Conservation (phyloP, 2,329 filamentous ascomycete genomes). For the Dendrostoma leiphaemia region DNA sequence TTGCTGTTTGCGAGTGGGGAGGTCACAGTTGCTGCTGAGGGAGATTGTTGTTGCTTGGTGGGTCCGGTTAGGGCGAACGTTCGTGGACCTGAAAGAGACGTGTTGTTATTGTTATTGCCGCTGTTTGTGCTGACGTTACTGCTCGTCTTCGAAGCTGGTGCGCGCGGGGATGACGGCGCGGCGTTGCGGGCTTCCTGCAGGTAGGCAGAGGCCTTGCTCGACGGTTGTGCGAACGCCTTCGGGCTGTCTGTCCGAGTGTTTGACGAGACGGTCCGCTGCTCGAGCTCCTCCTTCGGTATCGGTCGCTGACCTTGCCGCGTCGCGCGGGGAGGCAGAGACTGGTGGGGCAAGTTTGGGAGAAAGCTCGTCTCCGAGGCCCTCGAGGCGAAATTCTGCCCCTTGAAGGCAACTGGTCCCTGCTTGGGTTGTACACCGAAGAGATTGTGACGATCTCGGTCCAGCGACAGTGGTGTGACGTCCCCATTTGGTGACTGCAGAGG, state of each 20-base stretch:
- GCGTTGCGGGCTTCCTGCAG: constrained; percentile 35
- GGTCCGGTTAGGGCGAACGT: constrained; percentile 15
- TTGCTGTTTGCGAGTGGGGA: no score
- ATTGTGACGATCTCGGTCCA: background rate
- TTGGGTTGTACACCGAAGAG: background rate
- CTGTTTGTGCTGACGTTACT: background rate
- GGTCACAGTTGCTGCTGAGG: no score
- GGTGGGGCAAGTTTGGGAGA: background rate
- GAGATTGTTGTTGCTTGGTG: constrained; percentile 11
- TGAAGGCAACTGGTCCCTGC: background rate
- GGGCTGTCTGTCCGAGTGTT: constrained; percentile 20
- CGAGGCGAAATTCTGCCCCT: background rate
- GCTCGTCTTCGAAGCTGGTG: constrained; percentile 18
- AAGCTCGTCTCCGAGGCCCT: constrained; percentile 2
- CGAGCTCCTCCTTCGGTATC: background rate
- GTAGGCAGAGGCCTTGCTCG: constrained; percentile 30
- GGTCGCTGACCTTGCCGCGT: background rate
- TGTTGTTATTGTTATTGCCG: constrained; percentile 10
- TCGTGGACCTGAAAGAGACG: constrained; percentile 11
- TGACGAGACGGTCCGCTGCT: background rate
- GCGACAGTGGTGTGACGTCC: constrained; percentile 10
- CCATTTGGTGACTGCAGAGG: background rate
- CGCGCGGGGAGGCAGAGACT: background rate
- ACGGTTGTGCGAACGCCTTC: constrained; percentile 23
- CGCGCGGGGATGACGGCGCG: constrained; percentile 25